Evolutionary conservation across 164 flowering plant species (phyloP), one percentile per base, ranked within the genome.

Genomic region (Paratinospora sagittata): DNA sequence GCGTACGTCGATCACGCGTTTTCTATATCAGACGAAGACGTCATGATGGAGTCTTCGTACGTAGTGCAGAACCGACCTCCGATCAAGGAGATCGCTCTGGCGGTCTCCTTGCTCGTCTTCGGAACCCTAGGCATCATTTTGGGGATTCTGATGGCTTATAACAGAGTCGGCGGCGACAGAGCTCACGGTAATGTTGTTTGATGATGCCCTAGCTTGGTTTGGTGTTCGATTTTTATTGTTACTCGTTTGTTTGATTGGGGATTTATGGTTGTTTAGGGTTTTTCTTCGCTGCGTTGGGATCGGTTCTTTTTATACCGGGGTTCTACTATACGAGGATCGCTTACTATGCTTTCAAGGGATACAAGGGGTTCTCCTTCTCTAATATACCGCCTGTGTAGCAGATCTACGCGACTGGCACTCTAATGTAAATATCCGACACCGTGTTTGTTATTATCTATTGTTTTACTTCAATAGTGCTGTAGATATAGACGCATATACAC

Each of bases 1-100:
- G 98, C 98, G 74, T 95, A 95, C 43, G 98, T 95, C 2, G 97
- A 95, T 71, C 98, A 95, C 68, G 90, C 97, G 1, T 95, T 95
- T 85, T 92, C 97, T 10, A 92, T 95, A 9, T 77, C 97, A 10
- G 98, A 95, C 71, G 98, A 95, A 73, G 98, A 95, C 71, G 81
- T 92, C 3, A 87, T 89, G 92, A 77, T 91, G 80, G 98, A 83
- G 70, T 55, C 86, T 8, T 81, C 98, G 0, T 89, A 90, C 79
- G 52, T 78, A 47, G 85, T 89, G 52, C 84, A 90, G 78, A 90
- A 88, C 74, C 77, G 87, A 37, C 96, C 97, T 24, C 98, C 98
- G 1, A 82, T 92, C 77, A 94, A 89, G 74, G 98, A 94, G 83
- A 94, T 92, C 80, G 90, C 85, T 1, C 94, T 94, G 66, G 97